Evolutionary conservation across 345 rosid genomes (phyloP), one percentile per base, ranked within the genome.

Genomic region (Corchorus olitorius): DNA sequence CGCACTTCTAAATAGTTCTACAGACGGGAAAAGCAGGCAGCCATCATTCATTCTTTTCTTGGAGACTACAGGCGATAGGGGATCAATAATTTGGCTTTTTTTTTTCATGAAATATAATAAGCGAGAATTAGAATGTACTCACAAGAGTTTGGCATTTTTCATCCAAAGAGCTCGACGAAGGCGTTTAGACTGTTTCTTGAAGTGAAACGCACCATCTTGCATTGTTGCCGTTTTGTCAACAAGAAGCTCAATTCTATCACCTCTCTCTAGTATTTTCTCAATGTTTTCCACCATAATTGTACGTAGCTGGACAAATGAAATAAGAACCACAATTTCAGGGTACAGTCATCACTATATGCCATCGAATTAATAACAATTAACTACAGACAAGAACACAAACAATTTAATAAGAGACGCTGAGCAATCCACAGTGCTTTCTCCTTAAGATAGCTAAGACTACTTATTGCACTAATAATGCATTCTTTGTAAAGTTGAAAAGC

Each of bases 271-370:
- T 87, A 96, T 90, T 83, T 94, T 96, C 84, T 96, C 98, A 76
- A 96, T 90, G 82, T 96, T 96, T 69, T 96, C 98, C 70, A 94
- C 97, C 99, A 96, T 94, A 59, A 94, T 88, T 43, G 98, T 89
- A 16, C 93, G 98, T 75, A 96, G 85, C 98, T 96, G 87, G 72
- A 71, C 27, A 34, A 73, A 46, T 43, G 13, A 53, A 64, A 65
- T n/a, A 34, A 9, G 4, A 70, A 49, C 27, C 3, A 69, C 58
- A 52, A 52, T 52, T 9, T 50, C 22, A 49, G 72, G 72, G 58
- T 58, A 70, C 22, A 34, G 5, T 34, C 10, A 11, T 52, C 73
- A 70, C 73, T 16, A 70, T 35, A n/a, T 52, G 61, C 33, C 34
- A 53, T 46, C 60, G 45, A 22, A 59, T 15, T 20, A 41, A 58